Percentiles rank a stretch among this genome's conserved stretches.
These are phyloP conservation scores for Verticillium klebahnii DNA, from an alignment of 2,329 filamentous ascomycete genomes.

Conservation along the genomic window DNA sequence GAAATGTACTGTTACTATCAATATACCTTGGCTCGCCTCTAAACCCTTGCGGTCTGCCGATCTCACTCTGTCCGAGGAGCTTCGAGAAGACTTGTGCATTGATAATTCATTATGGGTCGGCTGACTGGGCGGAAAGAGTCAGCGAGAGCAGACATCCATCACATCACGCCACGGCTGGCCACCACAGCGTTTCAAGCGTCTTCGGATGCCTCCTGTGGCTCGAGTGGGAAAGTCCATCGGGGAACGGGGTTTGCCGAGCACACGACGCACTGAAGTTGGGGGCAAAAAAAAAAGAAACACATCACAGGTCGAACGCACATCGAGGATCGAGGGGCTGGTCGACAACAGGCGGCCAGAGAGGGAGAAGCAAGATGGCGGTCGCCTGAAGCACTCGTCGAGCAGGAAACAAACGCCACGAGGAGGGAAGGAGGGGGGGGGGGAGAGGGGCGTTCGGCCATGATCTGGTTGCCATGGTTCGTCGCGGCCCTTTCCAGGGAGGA, in stretches of 20 bases:
- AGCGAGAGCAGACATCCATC: not conserved
- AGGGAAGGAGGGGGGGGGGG: not conserved
- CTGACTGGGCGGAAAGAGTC: not conserved
- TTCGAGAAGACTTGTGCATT: not conserved
- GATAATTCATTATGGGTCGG: not conserved
- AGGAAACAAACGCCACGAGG: not conserved
- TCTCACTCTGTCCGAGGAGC: not conserved
- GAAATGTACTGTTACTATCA: not conserved
- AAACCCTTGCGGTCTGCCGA: not conserved
- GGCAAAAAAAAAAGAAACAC: not conserved
- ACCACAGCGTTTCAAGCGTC: not conserved
- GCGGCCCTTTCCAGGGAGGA: too few species aligned
- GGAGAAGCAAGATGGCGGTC: not conserved
- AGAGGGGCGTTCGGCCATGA: too few species aligned
- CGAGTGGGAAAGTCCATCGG: not conserved
- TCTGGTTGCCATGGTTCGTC: not conserved
- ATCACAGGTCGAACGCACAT: not conserved
- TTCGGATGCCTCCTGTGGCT: not conserved
- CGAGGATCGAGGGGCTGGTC: not conserved
- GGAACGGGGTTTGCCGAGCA: not conserved
- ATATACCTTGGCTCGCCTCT: not conserved
- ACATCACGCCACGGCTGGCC: not conserved
- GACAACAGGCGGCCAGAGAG: not conserved
- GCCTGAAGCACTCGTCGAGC: not conserved
- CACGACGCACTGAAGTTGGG: not conserved